Percentiles rank a stretch among this genome's conserved stretches.
phyloP scores from a whole-genome alignment of 2,329 filamentous ascomycete genomes.

The Diatrype stigma region DNA sequence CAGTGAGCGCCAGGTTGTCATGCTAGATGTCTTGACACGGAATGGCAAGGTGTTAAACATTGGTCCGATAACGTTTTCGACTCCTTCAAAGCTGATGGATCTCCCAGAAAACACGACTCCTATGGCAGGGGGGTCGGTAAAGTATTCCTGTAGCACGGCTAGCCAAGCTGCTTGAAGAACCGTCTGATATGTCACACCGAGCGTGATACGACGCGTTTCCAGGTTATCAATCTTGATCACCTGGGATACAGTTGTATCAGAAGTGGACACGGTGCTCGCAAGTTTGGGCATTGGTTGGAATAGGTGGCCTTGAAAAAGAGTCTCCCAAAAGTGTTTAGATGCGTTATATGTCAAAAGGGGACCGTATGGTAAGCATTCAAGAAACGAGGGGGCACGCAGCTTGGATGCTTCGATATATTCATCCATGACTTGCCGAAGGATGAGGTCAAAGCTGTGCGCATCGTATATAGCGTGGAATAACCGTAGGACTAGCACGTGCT shows the following conservation, averaged over 20 bases:
- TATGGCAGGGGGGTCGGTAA: constrained; percentile 47
- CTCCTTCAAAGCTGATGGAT: constrained; percentile 60
- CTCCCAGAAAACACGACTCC: constrained; percentile 79
- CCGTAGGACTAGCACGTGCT: constrained; percentile 51
- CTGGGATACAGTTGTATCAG: constrained; percentile 20
- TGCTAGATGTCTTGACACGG: constrained; percentile 40
- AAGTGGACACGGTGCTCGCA: not conserved
- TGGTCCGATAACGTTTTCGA: constrained; percentile 70
- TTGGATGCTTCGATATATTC: constrained; percentile 40
- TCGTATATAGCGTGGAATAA: constrained; percentile 89
- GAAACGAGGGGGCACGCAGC: constrained; percentile 49
- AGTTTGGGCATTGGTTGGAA: constrained; percentile 19
- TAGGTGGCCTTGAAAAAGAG: constrained; percentile 41
- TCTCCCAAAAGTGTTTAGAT: constrained; percentile 62
- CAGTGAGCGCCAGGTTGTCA: constrained; percentile 55
- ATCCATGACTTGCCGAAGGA: constrained; percentile 56
- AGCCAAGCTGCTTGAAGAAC: constrained; percentile 74
- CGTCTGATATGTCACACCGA: constrained; percentile 75
- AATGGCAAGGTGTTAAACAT: constrained; percentile 89
- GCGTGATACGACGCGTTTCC: constrained; percentile 47
- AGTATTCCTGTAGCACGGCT: constrained; percentile 52
- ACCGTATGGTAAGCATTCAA: constrained; percentile 64
- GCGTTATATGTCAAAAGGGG: constrained; percentile 50
- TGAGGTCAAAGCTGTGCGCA: constrained; percentile 68
- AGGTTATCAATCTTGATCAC: constrained; percentile 39